phyloP scores from a whole-genome alignment of 352 stramenopile species.

The Phytophthora fragariaefolia region DNA sequence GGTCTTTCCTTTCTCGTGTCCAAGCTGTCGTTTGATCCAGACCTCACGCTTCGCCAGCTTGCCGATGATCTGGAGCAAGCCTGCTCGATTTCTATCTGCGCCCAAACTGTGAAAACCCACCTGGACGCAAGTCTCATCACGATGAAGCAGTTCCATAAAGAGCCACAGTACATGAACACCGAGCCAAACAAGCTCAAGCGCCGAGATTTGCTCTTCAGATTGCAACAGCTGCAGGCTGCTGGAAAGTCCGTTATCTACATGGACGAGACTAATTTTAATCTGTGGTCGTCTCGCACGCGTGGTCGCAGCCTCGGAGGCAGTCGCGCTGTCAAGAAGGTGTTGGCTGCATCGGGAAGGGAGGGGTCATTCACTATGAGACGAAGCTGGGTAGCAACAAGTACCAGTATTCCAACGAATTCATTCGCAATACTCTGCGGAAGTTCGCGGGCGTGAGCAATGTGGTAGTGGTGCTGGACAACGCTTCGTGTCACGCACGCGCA shows the following conservation, averaged over 20 bases:
- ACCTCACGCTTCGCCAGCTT: neutral
- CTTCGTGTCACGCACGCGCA: neutral
- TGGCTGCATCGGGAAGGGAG: neutral
- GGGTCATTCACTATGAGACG: neutral
- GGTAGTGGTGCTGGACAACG: constrained; percentile 4
- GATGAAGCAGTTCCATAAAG: neutral
- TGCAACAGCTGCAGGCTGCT: too few species aligned
- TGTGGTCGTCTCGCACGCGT: neutral
- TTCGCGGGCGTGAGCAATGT: neutral
- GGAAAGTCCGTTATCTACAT: too few species aligned
- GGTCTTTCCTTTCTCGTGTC: neutral
- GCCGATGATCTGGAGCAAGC: neutral
- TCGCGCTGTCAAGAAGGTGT: neutral
- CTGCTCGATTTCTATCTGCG: neutral
- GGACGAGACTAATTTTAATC: too few species aligned
- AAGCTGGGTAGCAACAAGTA: constrained; percentile 1
- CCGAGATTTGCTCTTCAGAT: too few species aligned
- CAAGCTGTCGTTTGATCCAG: neutral
- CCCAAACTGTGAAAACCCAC: neutral
- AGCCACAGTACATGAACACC: neutral
- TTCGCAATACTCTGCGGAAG: neutral
- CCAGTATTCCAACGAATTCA: neutral
- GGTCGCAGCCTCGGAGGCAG: neutral
- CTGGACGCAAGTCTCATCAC: neutral
- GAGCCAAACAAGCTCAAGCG: too few species aligned